These are phyloP conservation scores for Glycyrrhiza uralensis DNA, from an alignment of 306 rosid species.

Conservation along the genomic window DNA sequence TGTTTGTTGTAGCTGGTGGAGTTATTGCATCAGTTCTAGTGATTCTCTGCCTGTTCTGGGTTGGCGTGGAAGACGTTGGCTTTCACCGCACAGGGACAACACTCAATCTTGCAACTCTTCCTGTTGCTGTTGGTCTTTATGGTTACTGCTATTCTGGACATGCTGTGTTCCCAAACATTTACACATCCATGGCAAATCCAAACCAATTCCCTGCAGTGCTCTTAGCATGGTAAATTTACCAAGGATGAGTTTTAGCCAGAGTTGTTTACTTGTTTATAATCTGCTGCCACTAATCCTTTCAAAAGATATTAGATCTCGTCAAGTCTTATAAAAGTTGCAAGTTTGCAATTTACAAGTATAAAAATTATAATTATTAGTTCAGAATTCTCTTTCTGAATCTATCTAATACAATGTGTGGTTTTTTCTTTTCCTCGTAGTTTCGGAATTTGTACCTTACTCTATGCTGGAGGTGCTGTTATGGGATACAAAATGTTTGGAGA, in stretches of 20 bases:
- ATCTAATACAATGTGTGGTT: slow-evolving; percentile 13
- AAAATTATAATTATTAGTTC: background rate
- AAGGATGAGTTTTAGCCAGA: background rate
- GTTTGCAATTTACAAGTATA: background rate
- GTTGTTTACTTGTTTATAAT: background rate
- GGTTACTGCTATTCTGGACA: slow-evolving; percentile 98
- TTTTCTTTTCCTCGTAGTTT: slow-evolving; percentile 50
- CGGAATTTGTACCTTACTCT: slow-evolving; percentile 61
- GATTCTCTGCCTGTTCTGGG: slow-evolving; percentile 75
- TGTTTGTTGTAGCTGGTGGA: slow-evolving; percentile 71
- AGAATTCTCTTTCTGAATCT: background rate
- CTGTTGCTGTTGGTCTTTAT: slow-evolving; percentile 94
- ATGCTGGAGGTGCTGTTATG: slow-evolving; percentile 86
- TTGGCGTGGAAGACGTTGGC: slow-evolving; percentile 73
- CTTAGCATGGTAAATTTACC: slow-evolving; percentile 71
- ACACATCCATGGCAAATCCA: slow-evolving; percentile 79
- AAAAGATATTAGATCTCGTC: background rate
- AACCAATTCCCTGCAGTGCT: slow-evolving; percentile 73
- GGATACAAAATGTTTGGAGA: slow-evolving; percentile 99
- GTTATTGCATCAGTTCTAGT: slow-evolving; percentile 82
- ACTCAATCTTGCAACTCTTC: slow-evolving; percentile 70
- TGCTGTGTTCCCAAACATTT: slow-evolving; percentile 95
- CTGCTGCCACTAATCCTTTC: background rate
- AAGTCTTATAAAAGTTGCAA: background rate
- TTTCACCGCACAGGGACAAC: slow-evolving; percentile 65